Evolutionary conservation across 164 flowering plant species (phyloP), one percentile per base, ranked within the genome.

Genomic region (Tinospora cordifolia): DNA sequence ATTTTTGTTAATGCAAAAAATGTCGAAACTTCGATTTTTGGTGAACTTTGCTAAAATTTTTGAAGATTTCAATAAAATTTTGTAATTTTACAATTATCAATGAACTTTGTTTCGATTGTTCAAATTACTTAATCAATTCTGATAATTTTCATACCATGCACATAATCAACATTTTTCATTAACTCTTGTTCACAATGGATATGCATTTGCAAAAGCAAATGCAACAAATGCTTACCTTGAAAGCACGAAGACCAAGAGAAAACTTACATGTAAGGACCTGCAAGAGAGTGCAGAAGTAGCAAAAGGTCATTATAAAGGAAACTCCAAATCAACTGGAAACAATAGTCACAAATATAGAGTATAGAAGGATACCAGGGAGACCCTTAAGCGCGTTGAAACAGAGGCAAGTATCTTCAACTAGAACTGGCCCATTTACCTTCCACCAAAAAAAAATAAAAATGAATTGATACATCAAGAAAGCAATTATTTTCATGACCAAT

Each of bases 241-340:
- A 27, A 47, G 4, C 14, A 24, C 62, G 39, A 49, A 41, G 70
- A 69, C 25, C 8, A 58, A 24, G 73, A 44, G 30, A 41, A 34
- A 69, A 78, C 98, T 92, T 86, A 92, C 98, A 92, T 86, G 83
- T 90, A 92, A 40, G 98, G 98, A 73, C 98, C 98, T 92, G 98
- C 84, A 86, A 71, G 6, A 64, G 14, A 25, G 12, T 26, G 40
- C 34, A 34, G 19, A 38, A 3, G 15, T 8, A 2, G 10, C 21
- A 34, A 26, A 63, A 27, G 21, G 41, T 63, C 38, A 63, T 17
- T 13, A 24, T 34, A 17, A 51, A 51, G 59, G 2, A 8, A 51
- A 51, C 59, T n/a, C 59, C n/a, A 6, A 41, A 13, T 60, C 39
- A 57, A 59, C 26, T 2, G 41, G 38, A 24, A 34, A 39, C 41